phyloP scores from a whole-genome alignment of 2,329 filamentous ascomycete species.

The Colletotrichum somersetense region DNA sequence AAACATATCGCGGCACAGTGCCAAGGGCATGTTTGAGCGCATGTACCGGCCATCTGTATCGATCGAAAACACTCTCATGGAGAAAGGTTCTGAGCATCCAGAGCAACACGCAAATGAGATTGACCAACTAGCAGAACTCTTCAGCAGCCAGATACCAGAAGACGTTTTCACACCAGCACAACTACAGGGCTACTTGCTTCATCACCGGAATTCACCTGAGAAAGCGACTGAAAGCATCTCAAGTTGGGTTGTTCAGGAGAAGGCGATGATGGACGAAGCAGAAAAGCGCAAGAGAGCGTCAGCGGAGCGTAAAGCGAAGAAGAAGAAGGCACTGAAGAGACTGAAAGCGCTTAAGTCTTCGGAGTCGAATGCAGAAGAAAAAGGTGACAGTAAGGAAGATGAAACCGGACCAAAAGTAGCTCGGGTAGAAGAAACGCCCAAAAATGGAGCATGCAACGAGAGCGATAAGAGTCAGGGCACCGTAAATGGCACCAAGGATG shows the following conservation, averaged over 20 bases:
- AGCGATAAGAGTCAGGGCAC: not conserved
- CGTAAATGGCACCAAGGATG: not conserved
- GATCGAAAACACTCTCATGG: accelerated
- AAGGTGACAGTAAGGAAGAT: not conserved
- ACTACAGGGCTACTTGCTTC: conserved; percentile 34
- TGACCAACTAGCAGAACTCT: conserved; percentile 1
- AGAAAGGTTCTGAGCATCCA: not conserved
- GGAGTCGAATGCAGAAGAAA: not conserved
- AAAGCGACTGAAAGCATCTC: not conserved
- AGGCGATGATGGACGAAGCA: conserved; percentile 29
- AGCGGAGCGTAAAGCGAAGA: conserved; percentile 22
- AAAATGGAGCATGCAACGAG: not conserved
- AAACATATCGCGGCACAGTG: conserved; percentile 59
- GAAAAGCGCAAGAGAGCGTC: conserved; percentile 20
- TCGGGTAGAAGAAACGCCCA: no score
- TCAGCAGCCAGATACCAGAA: conserved; percentile 26
- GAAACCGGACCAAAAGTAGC: not conserved
- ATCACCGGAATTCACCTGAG: conserved; percentile 15
- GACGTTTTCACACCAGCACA: conserved; percentile 36
- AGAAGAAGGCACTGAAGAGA: conserved; percentile 25
- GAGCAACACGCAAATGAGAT: not conserved
- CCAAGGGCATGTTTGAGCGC: conserved; percentile 38
- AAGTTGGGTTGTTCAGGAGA: conserved; percentile 29
- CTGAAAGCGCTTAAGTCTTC: conserved; percentile 23
- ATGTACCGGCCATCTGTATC: conserved; percentile 25